Conservation (phyloP, 371 early-diverging fungal genomes). For the Haplosporangium sp. region DNA sequence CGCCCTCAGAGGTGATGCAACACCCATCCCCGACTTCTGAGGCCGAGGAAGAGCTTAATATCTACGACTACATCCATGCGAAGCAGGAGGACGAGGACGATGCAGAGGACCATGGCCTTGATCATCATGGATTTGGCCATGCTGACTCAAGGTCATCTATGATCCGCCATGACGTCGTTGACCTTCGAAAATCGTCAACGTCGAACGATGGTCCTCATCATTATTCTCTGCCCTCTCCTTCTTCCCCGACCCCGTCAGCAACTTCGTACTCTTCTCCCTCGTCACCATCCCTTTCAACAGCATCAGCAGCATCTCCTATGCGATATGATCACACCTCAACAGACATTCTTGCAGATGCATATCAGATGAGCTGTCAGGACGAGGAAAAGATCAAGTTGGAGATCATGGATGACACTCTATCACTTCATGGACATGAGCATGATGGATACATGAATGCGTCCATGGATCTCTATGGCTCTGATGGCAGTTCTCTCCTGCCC, state of each 20-base stretch:
- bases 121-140: conserved; percentile 11
- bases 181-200: too few species aligned
- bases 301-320: too few species aligned
- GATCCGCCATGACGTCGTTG: too few species aligned
- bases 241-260: conserved; percentile 15
- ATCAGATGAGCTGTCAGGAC: too few species aligned
- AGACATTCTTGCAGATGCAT: background rate
- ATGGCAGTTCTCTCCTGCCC: conserved; percentile 11
- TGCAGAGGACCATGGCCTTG: conserved; percentile 18
- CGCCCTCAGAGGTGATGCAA: conserved; percentile 9
- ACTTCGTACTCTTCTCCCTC: conserved; percentile 18
- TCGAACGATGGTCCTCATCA: background rate
- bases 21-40: conserved; percentile 7
- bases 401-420: conserved; percentile 6
- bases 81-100: conserved; percentile 53
- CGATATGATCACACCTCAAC: background rate
- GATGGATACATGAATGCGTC: background rate
- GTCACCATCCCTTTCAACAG: background rate
- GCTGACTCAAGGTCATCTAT: too few species aligned
- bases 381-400: background rate
- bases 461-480: conserved; percentile 38
- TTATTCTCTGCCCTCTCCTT: conserved; percentile 18
- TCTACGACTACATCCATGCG: conserved; percentile 49
- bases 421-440: conserved; percentile 20
- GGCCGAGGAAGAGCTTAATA: conserved; percentile 42